Base-by-base conservation (phyloP, 768 basidiomycete species). In the Naganishia kalamii region DNA sequence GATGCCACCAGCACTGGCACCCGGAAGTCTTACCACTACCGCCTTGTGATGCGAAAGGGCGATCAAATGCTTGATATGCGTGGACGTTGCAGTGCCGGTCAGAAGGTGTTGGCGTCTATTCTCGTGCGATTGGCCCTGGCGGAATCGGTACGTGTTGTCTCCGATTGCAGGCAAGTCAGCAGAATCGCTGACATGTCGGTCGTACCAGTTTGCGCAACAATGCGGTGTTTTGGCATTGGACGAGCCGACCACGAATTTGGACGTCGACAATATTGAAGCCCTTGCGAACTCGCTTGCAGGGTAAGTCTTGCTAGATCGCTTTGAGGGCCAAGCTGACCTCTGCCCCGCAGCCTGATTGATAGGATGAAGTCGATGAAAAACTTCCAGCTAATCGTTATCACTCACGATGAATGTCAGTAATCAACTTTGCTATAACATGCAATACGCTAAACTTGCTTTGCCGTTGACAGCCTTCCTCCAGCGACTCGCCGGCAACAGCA, bases 41-140 rank as follows among this genome's bases (percentile, higher is more conserved):
- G 96, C 69, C 94, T 92, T 74, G 49, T 64, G 10, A 59, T 51
- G 41, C 41, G 46, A n/a, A 61, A 48, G 60, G 51, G 44, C 97
- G 65, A 94, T 98, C 69, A 98, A 7, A 94, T 98, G 79, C 92
- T 99, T 89, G 96, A 98, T 79, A 99, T 99, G 96, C 87, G 96
- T 63, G 96, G 96, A 27, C 86, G 96, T 68, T 99, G 96, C 79
- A 92, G 90, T 17, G 96, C 96, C 0, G 96, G 96, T 0, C 96
- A 99, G 80, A 99, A 99, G 80, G 66, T 67, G 84, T 81, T 99
- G 65, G 96, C 94, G 11, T 93, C 90, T 23, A 97, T 98, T 78
- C 91, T 98, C 79, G 98, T 99, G 72, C 87, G 96, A 6, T 85
- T 99, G 37, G 96, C 96, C 3, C 83, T 99, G 29, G 94, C 94